Conservation (phyloP, 1,284 basidiomycete species). For the Apiotrichum domesticum region DNA sequence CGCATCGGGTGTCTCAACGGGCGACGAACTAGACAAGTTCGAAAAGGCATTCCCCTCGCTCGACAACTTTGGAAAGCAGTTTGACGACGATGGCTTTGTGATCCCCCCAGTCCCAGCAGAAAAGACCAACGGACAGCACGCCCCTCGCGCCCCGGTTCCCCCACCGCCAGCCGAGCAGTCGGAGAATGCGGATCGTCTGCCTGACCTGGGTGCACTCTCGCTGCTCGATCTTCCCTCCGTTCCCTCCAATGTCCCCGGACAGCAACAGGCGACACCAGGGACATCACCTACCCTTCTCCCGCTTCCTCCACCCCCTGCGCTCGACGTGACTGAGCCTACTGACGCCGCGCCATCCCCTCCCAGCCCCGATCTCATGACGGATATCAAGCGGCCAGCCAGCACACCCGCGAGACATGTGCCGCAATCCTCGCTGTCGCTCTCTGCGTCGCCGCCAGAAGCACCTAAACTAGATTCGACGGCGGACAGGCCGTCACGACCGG, state of each 20-base stretch:
- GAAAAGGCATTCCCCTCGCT: constrained; percentile 42
- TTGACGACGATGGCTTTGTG: constrained; percentile 18
- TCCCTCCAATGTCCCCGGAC: constrained; percentile 10
- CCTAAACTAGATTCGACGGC: no score
- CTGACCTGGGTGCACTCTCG: neutral
- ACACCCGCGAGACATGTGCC: constrained; percentile 9
- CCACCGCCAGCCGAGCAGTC: no score
- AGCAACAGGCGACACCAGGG: neutral
- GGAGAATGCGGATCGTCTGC: no score
- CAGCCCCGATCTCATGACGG: constrained; percentile 18
- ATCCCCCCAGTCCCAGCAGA: constrained; percentile 1
- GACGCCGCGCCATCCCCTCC: constrained; percentile 18
- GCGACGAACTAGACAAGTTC: constrained; percentile 22
- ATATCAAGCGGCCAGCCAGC: constrained; percentile 25
- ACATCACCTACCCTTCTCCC: neutral
- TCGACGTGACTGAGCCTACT: neutral
- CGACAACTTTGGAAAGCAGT: constrained; percentile 41
- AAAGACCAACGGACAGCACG: neutral
- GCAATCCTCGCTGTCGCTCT: neutral
- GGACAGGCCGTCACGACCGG: no score
- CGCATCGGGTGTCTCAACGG: neutral
- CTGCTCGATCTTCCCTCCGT: constrained; percentile 16
- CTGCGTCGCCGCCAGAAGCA: neutral
- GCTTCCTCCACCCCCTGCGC: constrained; percentile 1
- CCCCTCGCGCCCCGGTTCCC: neutral